Evolutionary conservation across 257 asterid genomes (phyloP), one percentile per base, ranked within the genome.

Genomic region (Jacaranda mimosifolia): DNA sequence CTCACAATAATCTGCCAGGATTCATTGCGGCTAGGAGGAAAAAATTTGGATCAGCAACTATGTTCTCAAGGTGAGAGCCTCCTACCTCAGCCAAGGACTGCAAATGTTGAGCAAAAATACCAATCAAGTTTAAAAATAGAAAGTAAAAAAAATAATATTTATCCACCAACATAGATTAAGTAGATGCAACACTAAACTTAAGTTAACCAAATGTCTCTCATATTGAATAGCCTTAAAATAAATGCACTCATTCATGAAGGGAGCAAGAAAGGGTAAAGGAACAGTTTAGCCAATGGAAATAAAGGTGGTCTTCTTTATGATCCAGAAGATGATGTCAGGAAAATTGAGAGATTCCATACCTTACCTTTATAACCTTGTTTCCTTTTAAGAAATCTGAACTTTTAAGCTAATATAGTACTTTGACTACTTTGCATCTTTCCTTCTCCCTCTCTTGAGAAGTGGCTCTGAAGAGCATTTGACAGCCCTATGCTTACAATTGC

Each of bases 51-150:
- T 93, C 89, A 66, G 97, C 96, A 32, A 77, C 80, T 78, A 95
- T 69, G 43, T 32, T 86, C 90, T 95, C 97, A 85, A 93, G 91
- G 52, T 89, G 83, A 70, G 94, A 81, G 45, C 99, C 99, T 83
- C 99, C 99, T 89, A 90, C 93, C 92, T 95, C 99, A 58, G 99
- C 96, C 93, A 95, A 88, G 3, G 88, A 85, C 98, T 93, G 85
- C 85, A 89, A 68, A 79, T 53, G 52, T 74, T 38, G 57, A 75
- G 63, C 32, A 77, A 59, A 83, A 48, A 26, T 26, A 26, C 32
- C 32, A 26, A 26, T 60, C 13, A 59, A 19, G n/a, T n/a, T 15
- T 40, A 58, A 39, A 56, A 55, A 3, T 15, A 14, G 56, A 52
- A 48, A 72, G 72, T 49, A 26, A 49, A 71, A 56, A 17, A 39